Percentiles rank a stretch among this genome's conserved stretches.
Conservation (phyloP, 2,329 filamentous ascomycete genomes). For the Microdochium bolleyi region DNA sequence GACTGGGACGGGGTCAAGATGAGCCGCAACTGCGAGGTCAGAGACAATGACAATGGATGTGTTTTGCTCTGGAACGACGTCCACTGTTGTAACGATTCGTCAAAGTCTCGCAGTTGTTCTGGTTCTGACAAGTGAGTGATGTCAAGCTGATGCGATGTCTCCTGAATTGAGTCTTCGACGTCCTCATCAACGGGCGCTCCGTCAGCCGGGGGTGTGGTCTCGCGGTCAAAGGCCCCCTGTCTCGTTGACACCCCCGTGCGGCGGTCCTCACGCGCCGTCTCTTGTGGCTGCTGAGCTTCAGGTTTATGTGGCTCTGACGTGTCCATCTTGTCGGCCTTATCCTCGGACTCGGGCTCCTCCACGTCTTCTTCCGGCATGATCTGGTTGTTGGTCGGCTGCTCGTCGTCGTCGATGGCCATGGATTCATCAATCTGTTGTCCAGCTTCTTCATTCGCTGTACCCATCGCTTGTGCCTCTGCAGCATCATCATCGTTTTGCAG, state of each 20-base stretch:
- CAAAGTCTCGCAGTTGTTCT: constrained; percentile 36
- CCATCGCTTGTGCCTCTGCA: constrained; percentile 86
- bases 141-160: constrained; percentile 56
- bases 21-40: constrained; percentile 91
- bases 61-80: constrained; percentile 76
- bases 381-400: constrained; percentile 38
- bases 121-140: constrained; percentile 60
- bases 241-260: constrained; percentile 53
- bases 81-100: constrained; percentile 68
- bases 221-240: constrained; percentile 49
- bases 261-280: constrained; percentile 43
- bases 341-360: constrained; percentile 35
- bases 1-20: constrained; percentile 92
- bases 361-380: constrained; percentile 45
- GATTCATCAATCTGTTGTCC: constrained; percentile 78
- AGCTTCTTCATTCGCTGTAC: constrained; percentile 80
- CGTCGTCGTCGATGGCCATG: constrained; percentile 74
- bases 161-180: constrained; percentile 37
- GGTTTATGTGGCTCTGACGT: constrained; percentile 28
- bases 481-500: constrained; percentile 73
- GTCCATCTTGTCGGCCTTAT: constrained; percentile 37
- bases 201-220: constrained; percentile 28
- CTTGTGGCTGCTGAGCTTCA: constrained; percentile 24
- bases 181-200: constrained; percentile 31
- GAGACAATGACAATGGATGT: constrained; percentile 74